These are phyloP conservation scores for Dunaliella primolecta DNA, from an alignment of 139 green algal species.

Conservation along the genomic window DNA sequence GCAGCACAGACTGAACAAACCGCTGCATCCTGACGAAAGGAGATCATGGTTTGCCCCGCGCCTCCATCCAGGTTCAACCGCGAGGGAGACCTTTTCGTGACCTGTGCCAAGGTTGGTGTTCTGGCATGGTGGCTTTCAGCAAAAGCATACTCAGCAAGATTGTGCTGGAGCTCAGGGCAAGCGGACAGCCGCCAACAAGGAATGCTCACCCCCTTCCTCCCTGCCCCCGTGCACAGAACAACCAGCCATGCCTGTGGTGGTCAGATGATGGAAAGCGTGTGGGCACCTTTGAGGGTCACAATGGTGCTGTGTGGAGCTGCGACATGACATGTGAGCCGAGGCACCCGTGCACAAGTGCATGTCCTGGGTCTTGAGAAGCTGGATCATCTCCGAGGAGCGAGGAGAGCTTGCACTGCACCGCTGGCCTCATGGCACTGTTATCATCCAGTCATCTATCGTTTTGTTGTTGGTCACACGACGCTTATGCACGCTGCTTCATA, in stretches of 20 bases:
- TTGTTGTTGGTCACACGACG: not conserved
- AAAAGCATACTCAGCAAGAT: no score
- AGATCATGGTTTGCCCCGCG: no score
- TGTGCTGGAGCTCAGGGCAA: no score
- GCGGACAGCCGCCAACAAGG: no score
- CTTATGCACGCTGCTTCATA: not conserved
- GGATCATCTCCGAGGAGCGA: no score
- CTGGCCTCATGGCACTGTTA: not conserved
- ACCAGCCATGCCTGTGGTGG: conserved; percentile 82
- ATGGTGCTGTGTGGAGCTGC: conserved; percentile 88
- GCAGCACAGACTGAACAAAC: no score
- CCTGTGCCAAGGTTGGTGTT: conserved; percentile 82
- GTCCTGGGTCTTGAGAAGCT: no score
- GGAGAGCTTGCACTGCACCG: no score
- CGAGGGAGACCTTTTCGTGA: conserved; percentile 95
- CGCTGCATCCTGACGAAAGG: no score
- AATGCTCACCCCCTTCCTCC: no score
- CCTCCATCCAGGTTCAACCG: conserved; percentile 94
- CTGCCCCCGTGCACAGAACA: no score
- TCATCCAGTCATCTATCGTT: not conserved
- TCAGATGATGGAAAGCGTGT: conserved; percentile 87
- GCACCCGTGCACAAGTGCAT: no score
- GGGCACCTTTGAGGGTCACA: conserved; percentile 96
- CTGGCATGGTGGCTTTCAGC: not conserved
- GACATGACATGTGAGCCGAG: conserved; percentile 85